Base-by-base conservation (phyloP, 2,329 filamentous ascomycete genomes). In the Tolypocladium nubicola region DNA sequence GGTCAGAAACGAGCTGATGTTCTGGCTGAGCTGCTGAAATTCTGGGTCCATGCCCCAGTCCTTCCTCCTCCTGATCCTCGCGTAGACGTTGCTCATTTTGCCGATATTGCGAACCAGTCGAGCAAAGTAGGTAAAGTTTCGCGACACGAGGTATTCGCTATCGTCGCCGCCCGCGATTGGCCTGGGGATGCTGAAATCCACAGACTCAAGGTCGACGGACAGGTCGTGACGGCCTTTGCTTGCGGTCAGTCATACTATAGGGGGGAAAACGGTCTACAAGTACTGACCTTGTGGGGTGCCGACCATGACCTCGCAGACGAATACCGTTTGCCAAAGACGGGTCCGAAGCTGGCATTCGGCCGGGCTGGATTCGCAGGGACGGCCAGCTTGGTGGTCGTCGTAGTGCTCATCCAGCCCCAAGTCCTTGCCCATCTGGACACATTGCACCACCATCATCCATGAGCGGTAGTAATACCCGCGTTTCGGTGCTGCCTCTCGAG, bases 381-480 rank as follows among this genome's bases (percentile, higher is more conserved):
- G 82, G 26, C 87, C 89, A 55, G 83, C 81, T 61, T 86, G 81
- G 69, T 97, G 94, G 50, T 86, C 83, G 58, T 88, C 85, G 60
- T 85, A 85, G 72, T 97, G 93, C 62, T 96, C 90, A 67, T 97
- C 86, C 7, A 97, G 76, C 23, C 91, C 90, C 38, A 97, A 77
- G 68, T 97, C 93, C 66, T 95, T 94, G 33, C 85, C 90, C 90
- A 97, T 96, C 52, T 91, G 87, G 9, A 96, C 87, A 61, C 93
- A 90, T 60, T 92, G 90, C 56, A 96, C 93, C 23, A 96, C 85
- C 6, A 89, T 90, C 84, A 97, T 96, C 93, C 94, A 97, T 0
- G 94, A 97, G 41, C 93, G 86, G 73, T 94, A 97, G 71, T 94
- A 97, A 69, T 97, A 97, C 1, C 94, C 94, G 59, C 90, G 85